Percentiles rank a stretch among this genome's conserved stretches.
Evolutionary conservation across 768 basidiomycete genomes (phyloP).

Genomic region (Suillus lakei): DNA sequence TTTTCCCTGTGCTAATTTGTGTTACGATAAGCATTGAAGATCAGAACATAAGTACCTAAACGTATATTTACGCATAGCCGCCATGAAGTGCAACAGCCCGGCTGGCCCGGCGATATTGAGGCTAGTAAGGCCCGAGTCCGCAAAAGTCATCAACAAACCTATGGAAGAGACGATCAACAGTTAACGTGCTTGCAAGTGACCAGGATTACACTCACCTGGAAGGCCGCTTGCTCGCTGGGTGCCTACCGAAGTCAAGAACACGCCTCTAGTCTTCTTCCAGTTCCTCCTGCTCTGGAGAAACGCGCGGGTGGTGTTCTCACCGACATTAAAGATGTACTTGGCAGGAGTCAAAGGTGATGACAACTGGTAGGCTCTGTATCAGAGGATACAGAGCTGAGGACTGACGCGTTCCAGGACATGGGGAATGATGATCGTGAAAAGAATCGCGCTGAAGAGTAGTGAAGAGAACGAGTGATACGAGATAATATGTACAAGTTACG

Average conservation of each 20-base stretch:
- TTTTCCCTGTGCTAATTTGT: constrained; percentile 46
- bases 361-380: constrained; percentile 84
- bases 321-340: constrained; percentile 88
- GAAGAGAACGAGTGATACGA: background rate
- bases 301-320: constrained; percentile 79
- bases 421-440: constrained; percentile 5
- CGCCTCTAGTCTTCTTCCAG: constrained; percentile 66
- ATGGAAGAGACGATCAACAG: background rate
- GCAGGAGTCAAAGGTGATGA: constrained; percentile 76
- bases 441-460: background rate
- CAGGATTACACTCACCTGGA: constrained; percentile 55
- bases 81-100: constrained; percentile 72
- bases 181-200: background rate
- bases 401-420: constrained; percentile 69
- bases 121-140: constrained; percentile 65
- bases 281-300: constrained; percentile 70
- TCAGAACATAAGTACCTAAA: constrained; percentile 54
- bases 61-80: constrained; percentile 70
- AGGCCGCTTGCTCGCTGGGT: constrained; percentile 72
- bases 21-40: background rate
- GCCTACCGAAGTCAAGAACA: constrained; percentile 75
- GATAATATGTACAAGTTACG: background rate
- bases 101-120: constrained; percentile 74
- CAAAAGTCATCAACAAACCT: constrained; percentile 83
- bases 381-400: constrained; percentile 60